phyloP scores from a whole-genome alignment of 805 yeast genomes.

The Kazachstania taianensis region DNA sequence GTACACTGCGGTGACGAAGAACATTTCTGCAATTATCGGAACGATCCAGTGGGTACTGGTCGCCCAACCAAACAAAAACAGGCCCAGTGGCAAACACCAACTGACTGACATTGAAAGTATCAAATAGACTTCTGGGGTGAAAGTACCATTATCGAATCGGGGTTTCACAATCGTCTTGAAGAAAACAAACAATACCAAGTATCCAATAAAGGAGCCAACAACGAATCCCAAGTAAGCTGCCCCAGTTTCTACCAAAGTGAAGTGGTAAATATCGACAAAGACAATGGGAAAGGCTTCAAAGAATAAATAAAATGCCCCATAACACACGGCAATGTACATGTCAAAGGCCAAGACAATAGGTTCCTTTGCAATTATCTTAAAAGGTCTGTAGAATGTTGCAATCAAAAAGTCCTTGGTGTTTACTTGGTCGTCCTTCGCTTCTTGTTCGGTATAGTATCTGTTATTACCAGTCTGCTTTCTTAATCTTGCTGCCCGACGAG shows the following conservation, averaged over 20 bases:
- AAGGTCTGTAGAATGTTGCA: conserved; percentile 38
- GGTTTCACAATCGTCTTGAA: conserved; percentile 22
- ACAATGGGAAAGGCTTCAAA: conserved; percentile 55
- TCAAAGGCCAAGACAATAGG: conserved; percentile 48
- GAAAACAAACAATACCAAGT: conserved; percentile 18
- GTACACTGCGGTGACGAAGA: conserved; percentile 34
- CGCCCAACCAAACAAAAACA: conserved; percentile 44
- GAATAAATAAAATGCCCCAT: conserved; percentile 44
- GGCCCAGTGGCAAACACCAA: conserved; percentile 33
- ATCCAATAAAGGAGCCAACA: conserved; percentile 37
- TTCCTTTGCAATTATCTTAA: conserved; percentile 39
- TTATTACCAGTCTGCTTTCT: conserved; percentile 39
- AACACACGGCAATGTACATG: conserved; percentile 40
- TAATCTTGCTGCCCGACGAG: conserved; percentile 36
- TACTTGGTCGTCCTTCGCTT: conserved; percentile 23
- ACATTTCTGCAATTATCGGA: conserved; percentile 35
- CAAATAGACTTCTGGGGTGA: conserved; percentile 35
- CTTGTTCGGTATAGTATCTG: conserved; percentile 34
- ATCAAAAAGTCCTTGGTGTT: conserved; percentile 12
- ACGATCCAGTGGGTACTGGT: conserved; percentile 40
- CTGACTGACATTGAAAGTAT: conserved; percentile 35
- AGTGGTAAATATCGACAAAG: conserved; percentile 35
- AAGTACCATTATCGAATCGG: conserved; percentile 19
- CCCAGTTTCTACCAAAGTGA: conserved; percentile 39
- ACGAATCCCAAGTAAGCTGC: conserved; percentile 37